These are phyloP conservation scores for Pythium utonaiense DNA, from an alignment of 352 stramenopile genomes.

Conservation along the genomic window DNA sequence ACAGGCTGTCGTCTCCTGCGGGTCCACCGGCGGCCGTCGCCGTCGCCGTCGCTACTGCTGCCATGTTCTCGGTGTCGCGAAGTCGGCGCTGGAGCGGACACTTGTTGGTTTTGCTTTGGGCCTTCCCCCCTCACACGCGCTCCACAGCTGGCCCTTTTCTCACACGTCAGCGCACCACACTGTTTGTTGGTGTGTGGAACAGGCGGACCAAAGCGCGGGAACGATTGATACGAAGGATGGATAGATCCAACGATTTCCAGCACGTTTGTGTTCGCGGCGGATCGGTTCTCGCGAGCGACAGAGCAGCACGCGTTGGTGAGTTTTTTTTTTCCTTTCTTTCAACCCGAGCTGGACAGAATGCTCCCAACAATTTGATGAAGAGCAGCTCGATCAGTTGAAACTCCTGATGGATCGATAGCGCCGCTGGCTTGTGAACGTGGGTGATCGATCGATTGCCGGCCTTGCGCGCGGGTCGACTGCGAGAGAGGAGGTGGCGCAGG, in stretches of 20 bases:
- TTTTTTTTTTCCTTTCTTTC: background rate
- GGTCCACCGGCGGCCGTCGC: background rate
- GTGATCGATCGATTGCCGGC: too few species aligned
- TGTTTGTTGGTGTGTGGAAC: constrained; percentile 3
- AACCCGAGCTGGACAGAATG: background rate
- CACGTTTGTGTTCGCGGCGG: background rate
- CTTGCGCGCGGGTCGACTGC: background rate
- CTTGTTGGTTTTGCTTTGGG: constrained; percentile 3
- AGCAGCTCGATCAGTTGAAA: background rate
- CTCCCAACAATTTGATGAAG: background rate
- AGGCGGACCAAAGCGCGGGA: background rate
- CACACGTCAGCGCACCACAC: constrained; percentile 6
- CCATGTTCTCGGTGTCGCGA: background rate
- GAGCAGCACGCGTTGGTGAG: background rate
- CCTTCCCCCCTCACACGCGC: constrained; percentile 6
- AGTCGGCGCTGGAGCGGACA: too few species aligned
- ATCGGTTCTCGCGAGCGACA: background rate
- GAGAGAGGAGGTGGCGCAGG: background rate
- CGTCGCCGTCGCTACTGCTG: constrained; percentile 2
- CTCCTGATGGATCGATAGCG: background rate
- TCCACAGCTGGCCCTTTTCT: constrained; percentile 20
- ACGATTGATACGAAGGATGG: background rate
- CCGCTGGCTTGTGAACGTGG: background rate
- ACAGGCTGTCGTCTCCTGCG: constrained; percentile 65
- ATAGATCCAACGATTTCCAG: background rate